Percentiles rank a stretch among this genome's conserved stretches.
These are phyloP conservation scores for Leptodontidium sp. DNA, from an alignment of 2,329 filamentous ascomycete genomes.

Conservation along the genomic window DNA sequence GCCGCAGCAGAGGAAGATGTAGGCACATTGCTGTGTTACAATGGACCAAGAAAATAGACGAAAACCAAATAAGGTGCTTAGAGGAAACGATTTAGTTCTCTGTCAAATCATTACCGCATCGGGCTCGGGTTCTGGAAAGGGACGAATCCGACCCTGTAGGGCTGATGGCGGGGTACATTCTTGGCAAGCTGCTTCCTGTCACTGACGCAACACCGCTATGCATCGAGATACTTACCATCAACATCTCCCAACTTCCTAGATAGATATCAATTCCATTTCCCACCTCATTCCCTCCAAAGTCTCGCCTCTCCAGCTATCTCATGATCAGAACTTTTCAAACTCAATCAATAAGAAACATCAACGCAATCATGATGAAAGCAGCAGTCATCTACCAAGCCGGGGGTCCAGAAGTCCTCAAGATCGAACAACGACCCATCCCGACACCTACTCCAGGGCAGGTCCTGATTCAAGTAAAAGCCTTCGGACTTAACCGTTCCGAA, in stretches of 20 bases:
- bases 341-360: neutral
- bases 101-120: neutral
- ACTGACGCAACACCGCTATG: slow-evolving; percentile 1
- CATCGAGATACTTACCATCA: neutral
- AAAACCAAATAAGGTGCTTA: too few species aligned
- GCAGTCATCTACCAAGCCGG: slow-evolving; percentile 35
- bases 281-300: too few species aligned
- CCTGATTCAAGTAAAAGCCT: slow-evolving; percentile 79
- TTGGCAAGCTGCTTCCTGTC: neutral
- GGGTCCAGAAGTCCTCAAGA: slow-evolving; percentile 36
- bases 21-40: neutral
- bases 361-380: slow-evolving; percentile 32
- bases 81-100: too few species aligned
- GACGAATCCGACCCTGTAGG: neutral
- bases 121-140: slow-evolving; percentile 14
- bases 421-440: slow-evolving; percentile 33
- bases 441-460: slow-evolving; percentile 66
- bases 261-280: neutral
- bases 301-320: too few species aligned
- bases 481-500: slow-evolving; percentile 87
- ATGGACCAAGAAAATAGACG: too few species aligned
- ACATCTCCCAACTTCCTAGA: neutral
- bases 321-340: slow-evolving; percentile 9
- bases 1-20: too few species aligned
- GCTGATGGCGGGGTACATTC: slow-evolving; percentile 8